These are phyloP conservation scores for Epichloe scottii DNA, from an alignment of 2,329 filamentous ascomycete genomes.

Conservation along the genomic window DNA sequence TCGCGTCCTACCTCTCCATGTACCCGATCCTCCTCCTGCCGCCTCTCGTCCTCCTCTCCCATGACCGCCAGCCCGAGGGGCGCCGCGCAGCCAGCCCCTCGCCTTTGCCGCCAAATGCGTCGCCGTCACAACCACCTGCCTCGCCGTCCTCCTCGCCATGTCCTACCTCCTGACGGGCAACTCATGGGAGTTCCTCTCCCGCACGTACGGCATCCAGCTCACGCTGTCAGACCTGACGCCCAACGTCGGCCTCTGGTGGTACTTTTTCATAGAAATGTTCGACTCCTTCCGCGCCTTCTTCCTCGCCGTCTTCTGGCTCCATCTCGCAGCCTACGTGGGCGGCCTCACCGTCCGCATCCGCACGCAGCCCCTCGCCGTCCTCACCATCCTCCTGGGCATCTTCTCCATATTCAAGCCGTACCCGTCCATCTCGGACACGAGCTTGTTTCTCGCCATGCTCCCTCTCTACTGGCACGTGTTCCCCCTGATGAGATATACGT, in stretches of 20 bases:
- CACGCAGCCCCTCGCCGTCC: slow-evolving; percentile 73
- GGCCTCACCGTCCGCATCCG: slow-evolving; percentile 74
- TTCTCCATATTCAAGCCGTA: slow-evolving; percentile 97
- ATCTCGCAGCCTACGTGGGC: slow-evolving; percentile 79
- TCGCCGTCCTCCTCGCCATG: slow-evolving; percentile 53
- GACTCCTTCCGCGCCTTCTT: slow-evolving; percentile 97
- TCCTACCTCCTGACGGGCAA: slow-evolving; percentile 62
- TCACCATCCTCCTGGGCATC: slow-evolving; percentile 75
- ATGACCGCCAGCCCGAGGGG: slow-evolving; percentile 44
- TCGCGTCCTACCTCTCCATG: slow-evolving; percentile 84
- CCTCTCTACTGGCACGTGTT: slow-evolving; percentile 86
- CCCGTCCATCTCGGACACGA: slow-evolving; percentile 81
- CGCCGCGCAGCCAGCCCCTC: slow-evolving; percentile 21
- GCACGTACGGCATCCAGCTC: slow-evolving; percentile 88
- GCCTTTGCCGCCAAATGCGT: slow-evolving; percentile 45
- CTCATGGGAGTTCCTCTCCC: slow-evolving; percentile 77
- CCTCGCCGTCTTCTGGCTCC: slow-evolving; percentile 94
- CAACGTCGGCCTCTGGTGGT: slow-evolving; percentile 97
- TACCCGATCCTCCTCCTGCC: slow-evolving; percentile 82
- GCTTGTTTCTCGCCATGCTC: slow-evolving; percentile 70
- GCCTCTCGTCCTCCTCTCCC: slow-evolving; percentile 68
- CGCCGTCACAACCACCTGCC: slow-evolving; percentile 36
- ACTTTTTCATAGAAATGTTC: slow-evolving; percentile 99
- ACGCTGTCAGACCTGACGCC: slow-evolving; percentile 85
- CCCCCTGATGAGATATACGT: slow-evolving; percentile 86